Conservation (phyloP, 2,329 filamentous ascomycete species). For the Colletotrichum destructivum region DNA sequence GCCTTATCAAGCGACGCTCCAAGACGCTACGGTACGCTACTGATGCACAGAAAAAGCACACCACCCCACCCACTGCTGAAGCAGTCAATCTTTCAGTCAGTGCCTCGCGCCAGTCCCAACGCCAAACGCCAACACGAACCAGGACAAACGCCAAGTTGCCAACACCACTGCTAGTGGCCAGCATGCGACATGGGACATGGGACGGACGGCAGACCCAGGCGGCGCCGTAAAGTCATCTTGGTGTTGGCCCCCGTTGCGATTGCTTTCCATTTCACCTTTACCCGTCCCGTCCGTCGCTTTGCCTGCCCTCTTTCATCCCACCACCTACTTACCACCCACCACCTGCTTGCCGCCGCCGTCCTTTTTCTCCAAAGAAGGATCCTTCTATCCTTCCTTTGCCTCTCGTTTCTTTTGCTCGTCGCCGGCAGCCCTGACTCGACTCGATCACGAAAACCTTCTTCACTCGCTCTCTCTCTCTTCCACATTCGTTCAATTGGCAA, state of each 20-base stretch:
- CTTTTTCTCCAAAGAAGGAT: not conserved
- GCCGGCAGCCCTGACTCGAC: not conserved
- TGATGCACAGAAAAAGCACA: slow-evolving; percentile 7
- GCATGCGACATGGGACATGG: slow-evolving; percentile 12
- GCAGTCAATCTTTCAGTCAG: not conserved
- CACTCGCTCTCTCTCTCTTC: not conserved
- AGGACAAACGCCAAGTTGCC: slow-evolving; percentile 16
- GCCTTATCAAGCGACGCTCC: slow-evolving; percentile 12
- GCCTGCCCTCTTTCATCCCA: not conserved
- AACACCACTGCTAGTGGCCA: slow-evolving; percentile 15
- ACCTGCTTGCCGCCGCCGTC: not conserved
- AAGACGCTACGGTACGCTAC: slow-evolving; percentile 1
- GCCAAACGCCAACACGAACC: slow-evolving; percentile 14
- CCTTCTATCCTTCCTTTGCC: slow-evolving; percentile 3
- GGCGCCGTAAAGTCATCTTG: too few species aligned
- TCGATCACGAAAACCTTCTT: not conserved
- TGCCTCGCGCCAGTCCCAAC: slow-evolving; percentile 14
- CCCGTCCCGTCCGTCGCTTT: not conserved
- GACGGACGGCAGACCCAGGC: too few species aligned
- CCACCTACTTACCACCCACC: not conserved
- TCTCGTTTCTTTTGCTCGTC: slow-evolving; percentile 8
- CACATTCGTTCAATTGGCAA: slow-evolving; percentile 15
- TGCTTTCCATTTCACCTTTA: not conserved
- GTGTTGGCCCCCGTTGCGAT: too few species aligned
- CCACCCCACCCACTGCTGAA: too few species aligned